These are phyloP conservation scores for Cochliopodium minus DNA, from an alignment of 208 protist species.

Conservation along the genomic window DNA sequence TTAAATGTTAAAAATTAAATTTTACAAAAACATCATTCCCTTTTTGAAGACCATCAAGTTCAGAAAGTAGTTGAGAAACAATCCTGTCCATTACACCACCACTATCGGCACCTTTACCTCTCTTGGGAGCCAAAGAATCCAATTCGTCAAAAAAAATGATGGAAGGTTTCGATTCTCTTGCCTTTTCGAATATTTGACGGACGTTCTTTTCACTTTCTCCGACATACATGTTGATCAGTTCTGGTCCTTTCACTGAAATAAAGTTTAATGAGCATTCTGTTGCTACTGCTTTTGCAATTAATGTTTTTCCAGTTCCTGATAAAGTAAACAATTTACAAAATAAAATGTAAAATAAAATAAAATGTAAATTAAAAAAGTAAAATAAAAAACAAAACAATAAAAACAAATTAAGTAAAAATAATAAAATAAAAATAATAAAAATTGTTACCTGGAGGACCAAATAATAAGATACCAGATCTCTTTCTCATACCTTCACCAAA, in stretches of 20 bases:
- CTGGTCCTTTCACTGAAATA: constrained; percentile 74
- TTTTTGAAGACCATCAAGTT: constrained; percentile 31
- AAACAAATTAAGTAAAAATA: background rate
- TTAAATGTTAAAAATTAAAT: no score
- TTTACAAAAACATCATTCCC: background rate
- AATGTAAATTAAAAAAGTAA: background rate
- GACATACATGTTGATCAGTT: constrained; percentile 77
- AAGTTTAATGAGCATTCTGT: constrained; percentile 77
- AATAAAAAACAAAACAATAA: background rate
- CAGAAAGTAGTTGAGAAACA: constrained; percentile 66
- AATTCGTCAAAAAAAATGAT: constrained; percentile 80
- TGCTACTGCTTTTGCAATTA: constrained; percentile 69
- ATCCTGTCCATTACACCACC: constrained; percentile 74
- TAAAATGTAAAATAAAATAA: background rate
- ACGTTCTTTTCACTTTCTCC: constrained; percentile 71
- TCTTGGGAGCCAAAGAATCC: constrained; percentile 54
- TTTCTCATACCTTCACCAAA: constrained; percentile 2
- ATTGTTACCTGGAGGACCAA: constrained; percentile 69
- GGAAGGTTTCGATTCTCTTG: constrained; percentile 59
- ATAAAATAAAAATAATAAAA: no score
- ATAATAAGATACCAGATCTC: constrained; percentile 57
- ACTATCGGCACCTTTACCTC: constrained; percentile 56
- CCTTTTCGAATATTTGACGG: constrained; percentile 57
- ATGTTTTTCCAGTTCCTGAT: constrained; percentile 45
- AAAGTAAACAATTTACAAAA: no score